These are phyloP conservation scores for Hemerocallis citrina DNA, from an alignment of 106 monocot genomes.

Conservation along the genomic window DNA sequence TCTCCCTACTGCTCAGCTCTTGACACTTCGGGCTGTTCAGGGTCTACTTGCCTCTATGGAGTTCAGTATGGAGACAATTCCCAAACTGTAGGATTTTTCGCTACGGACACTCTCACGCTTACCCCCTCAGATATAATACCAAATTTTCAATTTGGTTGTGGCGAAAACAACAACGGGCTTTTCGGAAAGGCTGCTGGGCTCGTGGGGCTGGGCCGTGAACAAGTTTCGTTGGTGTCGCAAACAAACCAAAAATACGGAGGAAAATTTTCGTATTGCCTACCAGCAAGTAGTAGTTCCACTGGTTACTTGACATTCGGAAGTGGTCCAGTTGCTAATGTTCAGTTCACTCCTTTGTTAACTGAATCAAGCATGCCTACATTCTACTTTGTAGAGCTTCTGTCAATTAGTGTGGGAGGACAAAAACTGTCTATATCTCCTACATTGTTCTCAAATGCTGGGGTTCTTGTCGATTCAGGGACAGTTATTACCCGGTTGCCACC, in stretches of 20 bases:
- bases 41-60: constrained; percentile 21
- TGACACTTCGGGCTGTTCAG: constrained; percentile 1
- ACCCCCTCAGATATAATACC: constrained; percentile 8
- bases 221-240: constrained; percentile 24
- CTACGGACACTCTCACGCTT: constrained; percentile 18
- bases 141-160: constrained; percentile 34
- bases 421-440: constrained; percentile 14
- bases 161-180: constrained; percentile 14
- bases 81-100: constrained; percentile 8
- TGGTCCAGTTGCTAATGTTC: background rate
- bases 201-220: constrained; percentile 26
- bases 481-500: constrained; percentile 60
- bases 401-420: constrained; percentile 20
- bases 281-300: constrained; percentile 7
- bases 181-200: constrained; percentile 23
- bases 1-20: constrained; percentile 17
- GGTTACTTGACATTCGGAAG: constrained; percentile 30
- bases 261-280: constrained; percentile 45
- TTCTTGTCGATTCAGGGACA: constrained; percentile 64
- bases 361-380: constrained; percentile 3
- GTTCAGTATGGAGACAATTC: constrained; percentile 26
- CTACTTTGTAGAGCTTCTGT: constrained; percentile 28
- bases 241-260: constrained; percentile 5
- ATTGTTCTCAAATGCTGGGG: constrained; percentile 24
- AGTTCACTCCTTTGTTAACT: constrained; percentile 26